phyloP scores from a whole-genome alignment of 495 filamentous ascomycete genomes.

The Hypoxylon crocopeplum region DNA sequence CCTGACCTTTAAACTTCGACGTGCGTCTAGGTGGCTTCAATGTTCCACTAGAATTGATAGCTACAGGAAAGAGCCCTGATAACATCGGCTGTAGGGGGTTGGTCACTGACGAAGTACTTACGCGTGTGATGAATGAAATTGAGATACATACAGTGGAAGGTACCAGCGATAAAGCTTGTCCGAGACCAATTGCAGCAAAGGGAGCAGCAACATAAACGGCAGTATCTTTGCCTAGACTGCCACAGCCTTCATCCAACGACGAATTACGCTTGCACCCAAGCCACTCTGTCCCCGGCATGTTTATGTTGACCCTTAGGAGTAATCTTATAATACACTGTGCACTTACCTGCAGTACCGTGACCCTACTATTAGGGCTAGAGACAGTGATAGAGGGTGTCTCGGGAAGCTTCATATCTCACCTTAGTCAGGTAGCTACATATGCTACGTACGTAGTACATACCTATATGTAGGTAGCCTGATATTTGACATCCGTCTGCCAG shows the following conservation, averaged over 20 bases:
- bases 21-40: not conserved
- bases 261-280: not conserved
- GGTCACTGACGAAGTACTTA: too few relatives aligned
- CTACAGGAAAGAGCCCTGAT: too few relatives aligned
- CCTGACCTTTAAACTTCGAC: not conserved
- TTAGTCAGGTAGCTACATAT: not conserved
- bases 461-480: not conserved
- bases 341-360: too few relatives aligned
- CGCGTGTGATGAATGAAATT: not conserved
- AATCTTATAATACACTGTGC: too few relatives aligned
- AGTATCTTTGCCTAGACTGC: not conserved
- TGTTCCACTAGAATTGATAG: not conserved
- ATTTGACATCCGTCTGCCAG: too few relatives aligned
- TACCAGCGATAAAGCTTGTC: not conserved
- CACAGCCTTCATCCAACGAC: conserved; percentile 19
- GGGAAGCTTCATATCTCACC: conserved; percentile 19
- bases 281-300: not conserved
- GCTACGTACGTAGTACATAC: not conserved
- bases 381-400: conserved; percentile 7
- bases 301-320: conserved; percentile 23
- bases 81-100: too few relatives aligned
- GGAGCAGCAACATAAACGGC: conserved; percentile 1
- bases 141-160: not conserved
- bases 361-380: too few relatives aligned
- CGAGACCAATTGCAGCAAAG: conserved; percentile 9